Percentiles rank a stretch among this genome's conserved stretches.
Evolutionary conservation across 2,329 filamentous ascomycete species (phyloP).

Genomic region (Hansfordia pulvinata): DNA sequence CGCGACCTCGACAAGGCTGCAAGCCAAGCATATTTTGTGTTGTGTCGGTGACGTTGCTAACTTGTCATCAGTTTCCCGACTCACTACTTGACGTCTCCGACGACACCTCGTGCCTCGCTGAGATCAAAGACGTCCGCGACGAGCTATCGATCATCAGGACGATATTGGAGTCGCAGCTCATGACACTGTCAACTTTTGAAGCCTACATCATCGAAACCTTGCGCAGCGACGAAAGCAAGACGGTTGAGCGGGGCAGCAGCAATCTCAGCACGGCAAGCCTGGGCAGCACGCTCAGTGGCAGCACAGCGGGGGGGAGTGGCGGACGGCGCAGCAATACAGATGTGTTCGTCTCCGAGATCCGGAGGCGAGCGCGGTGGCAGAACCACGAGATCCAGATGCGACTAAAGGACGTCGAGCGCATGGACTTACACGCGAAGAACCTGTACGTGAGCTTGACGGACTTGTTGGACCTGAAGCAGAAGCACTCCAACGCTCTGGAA

Average conservation of each 20-base stretch:
- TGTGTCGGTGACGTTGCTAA: slow-evolving; percentile 13
- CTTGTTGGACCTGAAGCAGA: slow-evolving; percentile 54
- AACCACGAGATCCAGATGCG: slow-evolving; percentile 42
- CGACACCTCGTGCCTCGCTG: slow-evolving; percentile 46
- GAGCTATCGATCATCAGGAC: slow-evolving; percentile 49
- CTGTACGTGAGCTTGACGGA: slow-evolving; percentile 48
- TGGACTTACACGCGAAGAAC: slow-evolving; percentile 47
- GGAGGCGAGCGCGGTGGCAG: slow-evolving; percentile 41
- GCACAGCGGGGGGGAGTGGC: no score
- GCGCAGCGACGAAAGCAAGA: slow-evolving; percentile 8
- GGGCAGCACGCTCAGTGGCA: no score
- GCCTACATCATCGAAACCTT: slow-evolving; percentile 23
- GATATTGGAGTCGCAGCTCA: slow-evolving; percentile 33
- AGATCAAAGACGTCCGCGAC: slow-evolving; percentile 55
- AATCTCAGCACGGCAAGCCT: no score
- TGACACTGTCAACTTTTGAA: slow-evolving; percentile 31
- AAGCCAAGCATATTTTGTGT: no score
- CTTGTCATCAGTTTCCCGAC: slow-evolving; percentile 31
- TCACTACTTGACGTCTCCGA: slow-evolving; percentile 43
- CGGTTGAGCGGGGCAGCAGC: slow-evolving; percentile 6
- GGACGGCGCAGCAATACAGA: slow-evolving; percentile 11
- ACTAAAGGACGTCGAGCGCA: slow-evolving; percentile 45
- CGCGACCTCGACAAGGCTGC: no score
- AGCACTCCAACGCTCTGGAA: slow-evolving; percentile 55
- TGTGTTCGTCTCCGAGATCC: slow-evolving; percentile 27